Evolutionary conservation across 2,329 filamentous ascomycete species (phyloP), one percentile per base, ranked within the genome.

Genomic region (Didymella lethalis): DNA sequence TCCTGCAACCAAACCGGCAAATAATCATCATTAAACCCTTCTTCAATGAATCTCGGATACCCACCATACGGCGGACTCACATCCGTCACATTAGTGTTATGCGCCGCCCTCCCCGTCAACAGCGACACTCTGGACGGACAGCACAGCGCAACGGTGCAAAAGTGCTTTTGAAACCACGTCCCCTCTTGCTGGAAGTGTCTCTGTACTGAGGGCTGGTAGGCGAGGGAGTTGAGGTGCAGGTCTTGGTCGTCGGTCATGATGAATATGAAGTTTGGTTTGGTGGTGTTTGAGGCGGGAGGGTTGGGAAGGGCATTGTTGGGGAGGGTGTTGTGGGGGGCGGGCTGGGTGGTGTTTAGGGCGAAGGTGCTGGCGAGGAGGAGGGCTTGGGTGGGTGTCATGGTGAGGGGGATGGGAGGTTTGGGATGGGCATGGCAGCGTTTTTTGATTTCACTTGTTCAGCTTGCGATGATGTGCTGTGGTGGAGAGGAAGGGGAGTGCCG

Each of bases 241-340:
- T 90, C 88, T 67, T 90, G 88, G 61, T 90, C 88, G 60, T 90
- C 88, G 0, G 86, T 88, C 38, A 90, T 78, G 57, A 90, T 85
- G 67, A 90, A 88, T 20, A 91, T 78, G 45, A 90, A 84, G 62
- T 90, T 90, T 1, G 71, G 70, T 29, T 57, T 67, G 2, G 59
- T 20, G 18, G 38, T 55, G 41, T 49, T 59, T 4, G 41, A 44
- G 4, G 25, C 41, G 18, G 26, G 18, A 18, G 18, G 18, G 18
- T 18, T 18, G 18, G 18, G 41, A 6, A 28, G 16, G 10, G 41
- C 23, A n/a, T 44, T 6, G n/a, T 44, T 18, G 3, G 38, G 20
- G 12, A 23, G 23, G 23, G 23, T 23, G 23, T 23, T 23, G 23
- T 23, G 23, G 2, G 3, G 23, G 23, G 23, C 23, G 23, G 23